A percentile compares a stretch with the other conserved stretches of the same genome.
Conservation (phyloP, 495 filamentous ascomycete genomes). For the Clavariopsis aquatica region DNA sequence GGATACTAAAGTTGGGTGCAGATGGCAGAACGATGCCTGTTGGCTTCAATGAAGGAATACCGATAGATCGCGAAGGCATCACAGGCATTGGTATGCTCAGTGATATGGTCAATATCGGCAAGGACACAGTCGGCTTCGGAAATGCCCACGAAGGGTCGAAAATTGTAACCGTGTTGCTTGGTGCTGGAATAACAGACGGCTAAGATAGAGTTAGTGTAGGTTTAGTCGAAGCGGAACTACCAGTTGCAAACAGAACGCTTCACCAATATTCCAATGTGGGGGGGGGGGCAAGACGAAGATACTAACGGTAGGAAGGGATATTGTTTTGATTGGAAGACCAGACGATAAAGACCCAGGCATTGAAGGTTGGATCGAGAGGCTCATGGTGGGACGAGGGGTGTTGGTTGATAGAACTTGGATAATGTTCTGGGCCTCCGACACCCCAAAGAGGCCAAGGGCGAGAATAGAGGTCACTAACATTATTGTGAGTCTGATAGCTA, state of each 20-base stretch:
- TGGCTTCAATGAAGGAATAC: background rate
- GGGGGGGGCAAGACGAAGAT: background rate
- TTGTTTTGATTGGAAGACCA: background rate
- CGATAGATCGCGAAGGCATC: constrained; percentile 1
- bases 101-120: background rate
- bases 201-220: background rate
- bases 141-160: constrained; percentile 3
- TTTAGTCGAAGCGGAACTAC: background rate
- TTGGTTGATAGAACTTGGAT: constrained; percentile 6
- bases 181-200: constrained; percentile 3
- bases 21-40: background rate
- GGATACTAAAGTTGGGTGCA: background rate
- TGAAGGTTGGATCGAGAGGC: background rate
- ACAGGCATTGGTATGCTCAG: background rate
- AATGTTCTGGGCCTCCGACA: constrained; percentile 5
- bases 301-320: background rate
- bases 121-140: background rate
- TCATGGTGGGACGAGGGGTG: constrained; percentile 10
- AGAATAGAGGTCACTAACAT: constrained; percentile 5
- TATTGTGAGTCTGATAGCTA: constrained; percentile 5
- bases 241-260: background rate
- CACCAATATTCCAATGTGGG: constrained; percentile 1
- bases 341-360: background rate
- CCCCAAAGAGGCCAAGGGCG: constrained; percentile 1
- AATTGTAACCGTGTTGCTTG: background rate